Conservation (phyloP, 495 filamentous ascomycete species). For the Clohesyomyces aquaticus region DNA sequence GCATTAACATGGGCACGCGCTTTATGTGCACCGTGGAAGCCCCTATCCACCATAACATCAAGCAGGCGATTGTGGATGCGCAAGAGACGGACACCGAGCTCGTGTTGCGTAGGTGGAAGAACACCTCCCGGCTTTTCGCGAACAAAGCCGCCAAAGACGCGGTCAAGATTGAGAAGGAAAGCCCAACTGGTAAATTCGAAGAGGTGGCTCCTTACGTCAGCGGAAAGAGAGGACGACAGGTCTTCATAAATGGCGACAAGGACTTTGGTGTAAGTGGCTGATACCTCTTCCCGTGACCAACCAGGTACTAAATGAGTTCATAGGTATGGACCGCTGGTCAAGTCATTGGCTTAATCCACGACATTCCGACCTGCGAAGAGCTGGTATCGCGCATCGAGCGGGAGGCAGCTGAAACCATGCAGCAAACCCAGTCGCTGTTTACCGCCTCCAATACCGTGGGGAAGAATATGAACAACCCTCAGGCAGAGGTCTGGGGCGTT, state of each 20-base stretch:
- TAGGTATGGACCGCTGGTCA: conserved; percentile 74
- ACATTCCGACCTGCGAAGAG: conserved; percentile 66
- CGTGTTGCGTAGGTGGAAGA: conserved; percentile 87
- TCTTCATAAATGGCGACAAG: conserved; percentile 89
- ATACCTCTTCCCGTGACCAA: not conserved
- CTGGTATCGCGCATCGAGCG: conserved; percentile 64
- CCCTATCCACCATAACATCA: conserved; percentile 91
- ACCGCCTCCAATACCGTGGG: conserved; percentile 39
- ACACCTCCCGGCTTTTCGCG: conserved; percentile 83
- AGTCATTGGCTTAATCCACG: conserved; percentile 71
- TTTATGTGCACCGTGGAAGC: conserved; percentile 94
- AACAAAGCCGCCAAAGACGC: conserved; percentile 87
- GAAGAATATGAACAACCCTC: conserved; percentile 45
- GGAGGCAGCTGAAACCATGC: conserved; percentile 60
- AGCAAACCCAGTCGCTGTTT: conserved; percentile 39
- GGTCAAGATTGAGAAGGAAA: conserved; percentile 80
- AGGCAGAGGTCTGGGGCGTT: conserved; percentile 49
- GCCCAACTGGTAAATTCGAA: conserved; percentile 82
- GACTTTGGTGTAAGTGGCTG: conserved; percentile 77
- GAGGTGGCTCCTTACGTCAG: conserved; percentile 90
- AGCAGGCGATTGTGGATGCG: conserved; percentile 85
- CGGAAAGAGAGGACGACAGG: conserved; percentile 86
- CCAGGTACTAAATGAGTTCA: not conserved
- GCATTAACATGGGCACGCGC: conserved; percentile 94
- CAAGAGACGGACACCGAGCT: conserved; percentile 90